phyloP scores from a whole-genome alignment of 2,329 filamentous ascomycete species.

The Hirsutella rhossiliensis region DNA sequence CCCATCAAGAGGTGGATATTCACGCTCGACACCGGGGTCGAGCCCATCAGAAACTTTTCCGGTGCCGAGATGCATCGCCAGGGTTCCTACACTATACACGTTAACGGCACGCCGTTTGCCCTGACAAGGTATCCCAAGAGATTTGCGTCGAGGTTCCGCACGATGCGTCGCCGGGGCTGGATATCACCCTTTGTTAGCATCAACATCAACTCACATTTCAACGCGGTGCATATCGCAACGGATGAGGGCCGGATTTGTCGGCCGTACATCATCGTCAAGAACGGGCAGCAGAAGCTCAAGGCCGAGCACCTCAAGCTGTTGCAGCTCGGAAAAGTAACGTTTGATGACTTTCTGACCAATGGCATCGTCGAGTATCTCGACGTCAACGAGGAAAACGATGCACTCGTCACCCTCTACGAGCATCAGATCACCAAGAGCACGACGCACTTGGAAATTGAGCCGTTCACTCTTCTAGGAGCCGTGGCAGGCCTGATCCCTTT shows the following conservation, averaged over 20 bases:
- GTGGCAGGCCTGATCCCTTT: conserved; percentile 96
- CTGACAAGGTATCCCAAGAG: conserved; percentile 75
- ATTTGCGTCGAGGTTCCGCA: conserved; percentile 76
- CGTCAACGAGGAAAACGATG: conserved; percentile 96
- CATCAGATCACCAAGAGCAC: conserved; percentile 70
- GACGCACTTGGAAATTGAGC: conserved; percentile 94
- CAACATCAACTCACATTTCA: conserved; percentile 87
- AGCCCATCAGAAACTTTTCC: conserved; percentile 55
- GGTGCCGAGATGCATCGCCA: conserved; percentile 79
- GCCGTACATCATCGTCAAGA: conserved; percentile 89
- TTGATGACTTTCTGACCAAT: conserved; percentile 85
- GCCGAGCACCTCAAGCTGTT: conserved; percentile 68
- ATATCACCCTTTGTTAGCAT: conserved; percentile 96
- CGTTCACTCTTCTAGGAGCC: conserved; percentile 90
- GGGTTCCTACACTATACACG: conserved; percentile 79
- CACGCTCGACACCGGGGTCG: conserved; percentile 73
- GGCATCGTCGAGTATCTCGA: conserved; percentile 95
- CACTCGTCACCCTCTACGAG: conserved; percentile 84
- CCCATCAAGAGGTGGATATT: conserved; percentile 82
- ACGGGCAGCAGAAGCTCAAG: conserved; percentile 70
- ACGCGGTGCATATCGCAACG: conserved; percentile 86
- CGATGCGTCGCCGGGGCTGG: conserved; percentile 76
- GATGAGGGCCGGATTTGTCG: conserved; percentile 95
- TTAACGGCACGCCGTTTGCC: conserved; percentile 91
- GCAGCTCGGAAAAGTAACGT: conserved; percentile 72